Base-by-base conservation (phyloP, 768 basidiomycete genomes). In the Xerocomellus intermedius region DNA sequence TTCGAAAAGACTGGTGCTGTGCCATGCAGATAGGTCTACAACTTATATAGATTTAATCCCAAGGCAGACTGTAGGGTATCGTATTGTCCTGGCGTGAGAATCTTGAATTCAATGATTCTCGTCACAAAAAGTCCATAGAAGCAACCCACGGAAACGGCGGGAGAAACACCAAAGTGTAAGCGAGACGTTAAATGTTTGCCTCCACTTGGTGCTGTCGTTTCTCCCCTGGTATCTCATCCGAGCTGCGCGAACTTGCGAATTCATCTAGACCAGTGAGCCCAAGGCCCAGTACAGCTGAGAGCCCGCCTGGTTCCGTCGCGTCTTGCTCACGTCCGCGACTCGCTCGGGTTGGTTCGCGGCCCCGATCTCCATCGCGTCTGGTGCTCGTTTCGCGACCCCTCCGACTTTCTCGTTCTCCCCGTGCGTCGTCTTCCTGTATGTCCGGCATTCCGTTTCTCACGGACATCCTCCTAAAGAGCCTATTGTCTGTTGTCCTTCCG, bases 271-370 rank as follows among this genome's bases (percentile, higher is more conserved):
- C 58, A 0, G 35, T 64, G 42, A 70, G 69, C 3, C 64, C 69
- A 19, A 70, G 64, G 1, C 70, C 69, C 17, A 39, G 69, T 5
- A 72, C 52, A 17, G 69, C 64, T 5, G 69, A 61, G 13, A 70
- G 60, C 8, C 48, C 57, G 19, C 57, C 55, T 12, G 46, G 58
- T 26, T 62, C 63, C 14, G n/a, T 49, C 28, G 7, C 14, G 14
- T 55, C 57, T 9, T 37, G 57, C 10, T 51, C 65, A 21, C 12
- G 33, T 5, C 38, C 41, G 8, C 58, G 65, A 26, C 14, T 30
- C 24, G 28, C 42, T 14, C 26, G 50, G 5, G 30, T 19, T 16
- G 57, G 8, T 17, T 56, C 55, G 13, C 36, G 56, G 30, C 16
- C 47, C 3, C 13, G 44, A 17, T 57, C 48, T 16, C 14, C 45